phyloP scores from a whole-genome alignment of 2,329 filamentous ascomycete species.

The Leptographium lundbergii region DNA sequence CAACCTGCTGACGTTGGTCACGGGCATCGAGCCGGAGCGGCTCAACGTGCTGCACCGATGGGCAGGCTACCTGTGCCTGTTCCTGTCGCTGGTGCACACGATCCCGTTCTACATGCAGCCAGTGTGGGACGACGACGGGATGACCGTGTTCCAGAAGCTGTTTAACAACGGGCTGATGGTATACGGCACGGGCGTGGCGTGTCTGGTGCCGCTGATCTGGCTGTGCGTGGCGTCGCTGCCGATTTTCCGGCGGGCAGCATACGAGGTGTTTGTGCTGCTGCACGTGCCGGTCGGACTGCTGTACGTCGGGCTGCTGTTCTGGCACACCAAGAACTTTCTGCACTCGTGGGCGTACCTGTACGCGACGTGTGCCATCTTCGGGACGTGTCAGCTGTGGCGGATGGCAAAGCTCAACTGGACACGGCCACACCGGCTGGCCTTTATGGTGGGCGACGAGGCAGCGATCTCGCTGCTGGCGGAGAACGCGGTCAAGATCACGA shows the following conservation, averaged over 20 bases:
- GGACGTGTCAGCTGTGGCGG: slow-evolving; percentile 58
- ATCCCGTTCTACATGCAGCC: slow-evolving; percentile 85
- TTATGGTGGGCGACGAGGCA: slow-evolving; percentile 82
- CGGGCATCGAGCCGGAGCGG: slow-evolving; percentile 82
- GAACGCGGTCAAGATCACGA: slow-evolving; percentile 89
- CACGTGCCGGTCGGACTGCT: slow-evolving; percentile 72
- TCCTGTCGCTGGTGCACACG: slow-evolving; percentile 71
- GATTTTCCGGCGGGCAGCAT: slow-evolving; percentile 61
- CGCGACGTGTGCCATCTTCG: slow-evolving; percentile 68
- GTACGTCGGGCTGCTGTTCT: slow-evolving; percentile 79
- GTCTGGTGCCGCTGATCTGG: slow-evolving; percentile 67
- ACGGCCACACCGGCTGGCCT: slow-evolving; percentile 67
- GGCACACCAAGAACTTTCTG: slow-evolving; percentile 90
- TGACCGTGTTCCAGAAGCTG: slow-evolving; percentile 55
- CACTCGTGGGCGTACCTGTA: slow-evolving; percentile 84
- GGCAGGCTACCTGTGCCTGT: slow-evolving; percentile 75
- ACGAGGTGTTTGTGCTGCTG: slow-evolving; percentile 72
- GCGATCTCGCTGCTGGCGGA: slow-evolving; percentile 82
- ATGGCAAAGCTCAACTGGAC: slow-evolving; percentile 85
- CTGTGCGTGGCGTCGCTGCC: slow-evolving; percentile 78
- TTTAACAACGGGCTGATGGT: slow-evolving; percentile 54
- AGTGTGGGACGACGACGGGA: slow-evolving; percentile 67
- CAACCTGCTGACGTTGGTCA: slow-evolving; percentile 71
- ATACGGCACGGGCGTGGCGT: slow-evolving; percentile 78
- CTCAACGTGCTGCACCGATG: slow-evolving; percentile 90